Base-by-base conservation (phyloP, 257 asterid species). In the Plantago major region DNA sequence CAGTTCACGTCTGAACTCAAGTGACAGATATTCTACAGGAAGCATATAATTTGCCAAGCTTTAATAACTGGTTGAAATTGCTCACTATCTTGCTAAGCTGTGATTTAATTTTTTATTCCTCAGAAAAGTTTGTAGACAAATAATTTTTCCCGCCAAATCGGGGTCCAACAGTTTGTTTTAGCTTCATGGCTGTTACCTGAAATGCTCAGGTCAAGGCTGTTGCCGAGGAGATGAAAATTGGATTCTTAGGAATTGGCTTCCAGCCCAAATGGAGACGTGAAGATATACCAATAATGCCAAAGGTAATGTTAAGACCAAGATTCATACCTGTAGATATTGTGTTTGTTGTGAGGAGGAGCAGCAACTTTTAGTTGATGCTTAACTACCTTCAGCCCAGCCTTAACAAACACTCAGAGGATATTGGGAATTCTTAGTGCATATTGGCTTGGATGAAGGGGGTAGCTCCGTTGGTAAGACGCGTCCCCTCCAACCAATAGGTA, bases 281-380 rank as follows among this genome's bases (percentile, higher is more conserved):
- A 78, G 97, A 84, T 28, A 92, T 92, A 74, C 99, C 99, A 22
- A 57, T 92, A 66, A 92, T 92, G 99, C 99, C 99, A n/a, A 92
- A 92, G 97, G 97, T 92, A 83, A 64, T 46, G 13, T 67, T 47
- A 45, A 28, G 18, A 22, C 43, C 52, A 56, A 57, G 45, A 10
- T 33, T 28, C 30, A 18, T 48, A 22, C 47, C 28, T 48, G 48
- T 67, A 28, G 54, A 33, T 59, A 13, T 17, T 64, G 43, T 48
- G 53, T 54, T 61, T 9, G 42, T 44, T 42, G 37, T 28, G 42
- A 18, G 51, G 0, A 49, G 67, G 53, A 58, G 54, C 63, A 55
- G 59, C 33, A 53, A 42, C 10, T 66, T 40, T 38, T 45, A 22
- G 26, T 2, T 22, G 40, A 33, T 33, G 0, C 40, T 33, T 33